phyloP scores from a whole-genome alignment of 768 basidiomycete species.

The Suillus spraguei region DNA sequence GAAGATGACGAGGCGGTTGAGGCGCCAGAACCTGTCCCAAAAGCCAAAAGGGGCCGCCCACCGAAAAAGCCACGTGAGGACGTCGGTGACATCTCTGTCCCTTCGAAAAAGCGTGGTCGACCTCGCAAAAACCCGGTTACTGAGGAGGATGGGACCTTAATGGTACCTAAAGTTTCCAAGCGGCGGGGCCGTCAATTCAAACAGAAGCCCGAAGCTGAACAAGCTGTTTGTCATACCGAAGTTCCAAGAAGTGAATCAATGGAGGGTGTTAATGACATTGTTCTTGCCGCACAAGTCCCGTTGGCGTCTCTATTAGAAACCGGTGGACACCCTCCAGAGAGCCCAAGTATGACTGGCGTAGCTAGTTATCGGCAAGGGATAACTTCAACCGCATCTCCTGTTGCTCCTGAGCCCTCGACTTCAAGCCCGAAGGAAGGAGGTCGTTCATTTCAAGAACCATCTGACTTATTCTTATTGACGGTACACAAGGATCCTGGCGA shows the following conservation, averaged over 20 bases:
- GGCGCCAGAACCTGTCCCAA: constrained; percentile 24
- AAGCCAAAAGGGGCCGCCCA: constrained; percentile 51
- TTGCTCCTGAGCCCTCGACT: neutral
- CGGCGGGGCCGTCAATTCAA: constrained; percentile 44
- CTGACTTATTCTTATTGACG: neutral
- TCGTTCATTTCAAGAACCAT: neutral
- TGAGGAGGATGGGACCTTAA: constrained; percentile 10
- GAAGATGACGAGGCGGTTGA: constrained; percentile 15
- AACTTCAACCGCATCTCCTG: neutral
- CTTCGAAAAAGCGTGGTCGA: constrained; percentile 39
- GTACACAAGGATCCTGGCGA: neutral
- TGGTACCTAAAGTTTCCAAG: constrained; percentile 18
- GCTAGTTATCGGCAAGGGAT: neutral
- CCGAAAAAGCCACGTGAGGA: constrained; percentile 38
- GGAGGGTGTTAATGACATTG: neutral
- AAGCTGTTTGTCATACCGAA: neutral
- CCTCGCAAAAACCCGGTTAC: constrained; percentile 29
- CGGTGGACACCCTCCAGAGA: constrained; percentile 39
- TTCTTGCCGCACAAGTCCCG: constrained; percentile 1
- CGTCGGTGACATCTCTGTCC: constrained; percentile 15
- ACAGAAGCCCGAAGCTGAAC: constrained; percentile 19
- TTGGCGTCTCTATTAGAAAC: constrained; percentile 29
- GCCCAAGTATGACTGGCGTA: neutral
- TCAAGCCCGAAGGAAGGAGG: neutral
- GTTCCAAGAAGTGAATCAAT: constrained; percentile 9